These are phyloP conservation scores for Tetracladium maxilliforme DNA, from an alignment of 2,329 filamentous ascomycete genomes.

Conservation along the genomic window DNA sequence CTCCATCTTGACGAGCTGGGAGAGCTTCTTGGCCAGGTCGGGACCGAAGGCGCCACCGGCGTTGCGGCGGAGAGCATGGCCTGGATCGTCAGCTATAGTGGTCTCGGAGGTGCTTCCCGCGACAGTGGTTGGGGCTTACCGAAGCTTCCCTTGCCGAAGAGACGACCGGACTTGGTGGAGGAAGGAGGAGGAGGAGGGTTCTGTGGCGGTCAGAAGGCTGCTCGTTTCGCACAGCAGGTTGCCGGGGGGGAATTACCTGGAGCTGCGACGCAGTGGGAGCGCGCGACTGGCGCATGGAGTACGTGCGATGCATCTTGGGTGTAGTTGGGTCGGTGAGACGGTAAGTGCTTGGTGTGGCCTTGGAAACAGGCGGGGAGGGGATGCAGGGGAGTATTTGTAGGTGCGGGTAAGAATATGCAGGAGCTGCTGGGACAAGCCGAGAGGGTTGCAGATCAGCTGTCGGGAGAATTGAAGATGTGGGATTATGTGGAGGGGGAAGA, in stretches of 20 bases:
- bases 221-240: background rate
- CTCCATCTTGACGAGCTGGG: slow-evolving; percentile 98
- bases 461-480: too few species aligned
- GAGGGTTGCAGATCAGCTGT: background rate
- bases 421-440: background rate
- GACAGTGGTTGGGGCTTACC: slow-evolving; percentile 24
- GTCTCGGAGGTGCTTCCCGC: slow-evolving; percentile 3
- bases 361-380: background rate
- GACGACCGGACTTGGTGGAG: slow-evolving; percentile 75
- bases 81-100: slow-evolving; percentile 10
- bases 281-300: slow-evolving; percentile 95
- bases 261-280: slow-evolving; percentile 55
- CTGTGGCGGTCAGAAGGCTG: slow-evolving; percentile 47
- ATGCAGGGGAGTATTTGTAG: slow-evolving; percentile 9
- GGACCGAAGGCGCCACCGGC: slow-evolving; percentile 60
- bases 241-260: slow-evolving; percentile 4
- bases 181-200: slow-evolving; percentile 88
- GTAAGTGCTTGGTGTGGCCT: background rate
- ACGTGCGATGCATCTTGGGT: slow-evolving; percentile 82
- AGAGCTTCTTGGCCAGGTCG: slow-evolving; percentile 93
- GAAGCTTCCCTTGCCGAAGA: slow-evolving; percentile 77
- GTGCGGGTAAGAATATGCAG: too few species aligned
- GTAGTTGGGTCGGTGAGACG: background rate
- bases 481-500: too few species aligned
- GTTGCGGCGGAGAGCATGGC: slow-evolving; percentile 57